Evolutionary conservation across 2,329 filamentous ascomycete species (phyloP).

Genomic region (Ophiostoma australiae): DNA sequence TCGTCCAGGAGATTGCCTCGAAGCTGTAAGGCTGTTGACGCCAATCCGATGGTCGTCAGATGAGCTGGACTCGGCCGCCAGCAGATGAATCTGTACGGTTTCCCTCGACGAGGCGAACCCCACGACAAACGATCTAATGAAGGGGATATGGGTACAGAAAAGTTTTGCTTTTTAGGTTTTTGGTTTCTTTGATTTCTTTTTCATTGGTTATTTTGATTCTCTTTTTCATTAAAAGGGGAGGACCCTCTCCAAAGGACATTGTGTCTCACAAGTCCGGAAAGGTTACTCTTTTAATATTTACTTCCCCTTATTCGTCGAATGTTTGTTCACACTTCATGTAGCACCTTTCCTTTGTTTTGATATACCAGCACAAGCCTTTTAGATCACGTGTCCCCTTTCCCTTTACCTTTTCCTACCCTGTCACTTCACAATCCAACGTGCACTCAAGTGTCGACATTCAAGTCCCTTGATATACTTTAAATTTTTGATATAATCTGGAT

Average conservation of each 20-base stretch:
- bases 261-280: background rate
- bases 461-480: background rate
- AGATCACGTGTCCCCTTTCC: background rate
- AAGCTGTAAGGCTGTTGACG: conserved; percentile 32
- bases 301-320: background rate
- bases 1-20: conserved; percentile 61
- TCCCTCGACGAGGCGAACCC: background rate
- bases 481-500: background rate
- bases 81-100: conserved; percentile 11
- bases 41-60: background rate
- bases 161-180: conserved; percentile 13
- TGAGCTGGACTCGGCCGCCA: conserved; percentile 7
- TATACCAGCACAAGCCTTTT: conserved; percentile 12
- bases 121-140: conserved; percentile 12
- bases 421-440: background rate
- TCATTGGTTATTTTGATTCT: background rate
- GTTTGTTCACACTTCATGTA: conserved; percentile 4
- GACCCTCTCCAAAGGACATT: background rate
- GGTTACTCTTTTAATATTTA: conserved; percentile 9
- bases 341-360: conserved; percentile 10
- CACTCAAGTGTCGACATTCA: background rate
- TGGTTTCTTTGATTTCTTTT: background rate
- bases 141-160: conserved; percentile 16
- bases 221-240: conserved; percentile 10
- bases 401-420: conserved; percentile 5